Conservation (phyloP, 305 asterid species). For the Plantago coronopus region DNA sequence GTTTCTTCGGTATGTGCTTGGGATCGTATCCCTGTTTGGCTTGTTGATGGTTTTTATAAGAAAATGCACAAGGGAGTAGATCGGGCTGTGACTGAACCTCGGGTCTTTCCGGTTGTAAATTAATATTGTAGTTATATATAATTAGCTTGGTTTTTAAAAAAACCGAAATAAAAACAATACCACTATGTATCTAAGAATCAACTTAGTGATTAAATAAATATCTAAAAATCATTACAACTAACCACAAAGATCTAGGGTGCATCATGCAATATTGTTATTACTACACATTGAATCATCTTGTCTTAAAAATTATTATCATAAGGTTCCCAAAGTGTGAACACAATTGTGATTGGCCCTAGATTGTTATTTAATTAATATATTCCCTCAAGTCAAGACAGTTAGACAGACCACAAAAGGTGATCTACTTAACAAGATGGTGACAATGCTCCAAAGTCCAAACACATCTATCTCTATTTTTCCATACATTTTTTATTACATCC, state of each 20-base stretch:
- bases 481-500: neutral
- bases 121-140: too few relatives aligned
- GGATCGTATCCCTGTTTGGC: too few relatives aligned
- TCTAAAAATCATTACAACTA: slow-evolving; percentile 5
- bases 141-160: too few relatives aligned
- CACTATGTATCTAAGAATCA: too few relatives aligned
- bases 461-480: neutral
- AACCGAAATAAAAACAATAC: too few relatives aligned
- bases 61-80: too few relatives aligned
- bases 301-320: slow-evolving; percentile 37
- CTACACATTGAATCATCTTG: slow-evolving; percentile 40
- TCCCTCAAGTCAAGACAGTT: slow-evolving; percentile 22
- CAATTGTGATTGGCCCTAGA: slow-evolving; percentile 32
- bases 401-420: slow-evolving; percentile 19
- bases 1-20: too few relatives aligned
- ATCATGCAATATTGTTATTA: slow-evolving; percentile 23
- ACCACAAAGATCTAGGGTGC: slow-evolving; percentile 29
- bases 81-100: too few relatives aligned
- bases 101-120: too few relatives aligned
- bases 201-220: slow-evolving; percentile 1
- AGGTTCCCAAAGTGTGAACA: slow-evolving; percentile 32
- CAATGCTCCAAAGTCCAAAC: slow-evolving; percentile 21
- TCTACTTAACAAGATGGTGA: slow-evolving; percentile 23
- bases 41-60: too few relatives aligned
- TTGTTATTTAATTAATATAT: slow-evolving; percentile 26